Conservation (phyloP, 139 green algal species). For the Micromonas commoda region DNA sequence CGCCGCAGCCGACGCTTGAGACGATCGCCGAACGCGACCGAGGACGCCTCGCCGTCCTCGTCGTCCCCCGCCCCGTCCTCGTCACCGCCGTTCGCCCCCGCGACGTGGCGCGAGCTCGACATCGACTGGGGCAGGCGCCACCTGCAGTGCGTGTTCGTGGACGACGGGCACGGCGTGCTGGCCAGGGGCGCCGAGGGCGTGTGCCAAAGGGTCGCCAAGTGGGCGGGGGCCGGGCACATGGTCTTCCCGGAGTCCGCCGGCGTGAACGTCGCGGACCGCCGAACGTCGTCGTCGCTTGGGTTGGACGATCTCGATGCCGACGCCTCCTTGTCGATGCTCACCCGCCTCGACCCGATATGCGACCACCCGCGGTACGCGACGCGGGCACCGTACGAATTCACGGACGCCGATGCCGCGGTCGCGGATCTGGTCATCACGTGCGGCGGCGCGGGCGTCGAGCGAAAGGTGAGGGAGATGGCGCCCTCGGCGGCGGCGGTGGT, state of each 20-base stretch:
- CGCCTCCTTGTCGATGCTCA: background rate
- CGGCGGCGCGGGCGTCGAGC: background rate
- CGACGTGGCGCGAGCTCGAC: background rate
- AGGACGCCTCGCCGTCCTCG: too few relatives aligned
- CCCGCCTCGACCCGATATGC: background rate
- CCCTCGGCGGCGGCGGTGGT: background rate
- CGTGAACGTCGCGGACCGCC: background rate
- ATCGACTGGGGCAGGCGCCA: background rate
- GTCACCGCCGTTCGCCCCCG: background rate
- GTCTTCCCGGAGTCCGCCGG: background rate
- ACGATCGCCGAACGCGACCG: too few relatives aligned
- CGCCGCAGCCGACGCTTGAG: too few relatives aligned
- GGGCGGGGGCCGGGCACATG: background rate
- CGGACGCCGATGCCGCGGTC: background rate
- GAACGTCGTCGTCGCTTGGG: background rate
- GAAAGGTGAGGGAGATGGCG: too few relatives aligned
- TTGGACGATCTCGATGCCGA: background rate
- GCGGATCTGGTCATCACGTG: background rate
- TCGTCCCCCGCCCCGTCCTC: too few relatives aligned
- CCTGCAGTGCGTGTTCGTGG: background rate
- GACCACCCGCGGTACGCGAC: background rate
- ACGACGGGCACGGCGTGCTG: background rate
- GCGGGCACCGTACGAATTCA: background rate
- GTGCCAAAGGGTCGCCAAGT: background rate
- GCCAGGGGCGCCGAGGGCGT: background rate